Base-by-base conservation (phyloP, 345 rosid genomes). In the Adansonia digitata region DNA sequence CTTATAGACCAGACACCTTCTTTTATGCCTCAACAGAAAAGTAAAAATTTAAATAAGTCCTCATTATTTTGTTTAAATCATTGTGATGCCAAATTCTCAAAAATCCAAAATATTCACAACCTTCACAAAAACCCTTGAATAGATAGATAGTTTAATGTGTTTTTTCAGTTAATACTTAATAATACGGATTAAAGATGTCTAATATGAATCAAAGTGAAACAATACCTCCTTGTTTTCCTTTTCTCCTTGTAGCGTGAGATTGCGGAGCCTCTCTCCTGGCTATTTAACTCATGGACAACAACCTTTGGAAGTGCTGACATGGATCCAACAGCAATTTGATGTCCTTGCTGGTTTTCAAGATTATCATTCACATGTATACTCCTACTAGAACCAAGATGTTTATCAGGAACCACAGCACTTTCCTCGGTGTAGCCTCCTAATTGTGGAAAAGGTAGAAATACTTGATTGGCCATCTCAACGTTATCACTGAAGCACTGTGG, bases 241-340 rank as follows among this genome's bases (percentile, higher is more conserved):
- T 92, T 95, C 75, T 90, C 92, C 84, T 91, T 93, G 88, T 95
- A 95, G 64, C 98, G 87, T 18, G 92, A 89, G 74, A 93, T 75
- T n/a, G 98, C 98, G 55, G 90, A 83, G 81, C 88, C 94, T 80
- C 98, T 85, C 78, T 92, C 94, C 81, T 86, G 89, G 78, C 85
- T 91, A 79, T 82, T 86, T 71, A 91, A 42, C 78, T 90, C 98
- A 74, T 85, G 86, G 9, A 43, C 63, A 18, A 69, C 69, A 73
- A 74, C 57, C 77, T 80, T 82, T 26, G 81, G 83, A 48, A 78
- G 39, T 35, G 7, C 61, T 35, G 83, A 43, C n/a, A 48, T 5
- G 5, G 77, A 26, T 64, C 59, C 79, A 0, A 74, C 20, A 49
- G 57, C 72, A 26, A 62, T 26, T 43, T 43, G 81, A 71, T 76